Evolutionary conservation across 148 eudicot species (phyloP), one percentile per base, ranked within the genome.

Genomic region (Polygonum aviculare): DNA sequence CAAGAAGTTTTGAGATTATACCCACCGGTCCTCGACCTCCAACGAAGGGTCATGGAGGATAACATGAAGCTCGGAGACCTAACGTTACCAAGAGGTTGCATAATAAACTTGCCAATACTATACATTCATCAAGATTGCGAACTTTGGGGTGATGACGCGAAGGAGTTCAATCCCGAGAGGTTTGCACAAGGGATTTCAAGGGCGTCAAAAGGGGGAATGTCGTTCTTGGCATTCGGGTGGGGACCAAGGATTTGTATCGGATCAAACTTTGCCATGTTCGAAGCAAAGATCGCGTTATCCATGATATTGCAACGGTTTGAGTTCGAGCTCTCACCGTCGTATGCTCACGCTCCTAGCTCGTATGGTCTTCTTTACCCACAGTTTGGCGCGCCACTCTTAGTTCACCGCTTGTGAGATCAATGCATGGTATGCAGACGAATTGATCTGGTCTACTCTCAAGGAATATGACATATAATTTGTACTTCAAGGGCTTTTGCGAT

Each of bases 231-330:
- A 10, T 79, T 82, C 50, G 69, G 79, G 33, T 72, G 78, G 33
- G 84, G 84, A 21, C 84, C 84, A 2, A 73, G 84, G 39, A 49
- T 73, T 8, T 82, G 84, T 50, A 57, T 82, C 7, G 82, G 85
- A 2, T 81, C 77, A 7, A 77, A 65, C 55, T 77, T 79, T 16
- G 54, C 82, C 9, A 33, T 81, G 38, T 40, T 79, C 1, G 88
- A 89, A 77, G 87, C 83, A 1, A 87, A 87, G 74, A 78, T 85
- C 18, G 88, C 85, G 0, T 26, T 89, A 75, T 75, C 88, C 3
- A 86, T 80, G 79, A 86, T 89, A 26, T 76, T 89, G 22, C 85
- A 86, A 74, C 79, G 77, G 15, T 89, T 84, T 71, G 72, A 82
- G 3, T 86, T 87, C 44, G 70, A 85, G 60, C 80, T 87, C 19